Evolutionary conservation across 768 basidiomycete species (phyloP).

Genomic region (Crucibulum laeve): DNA sequence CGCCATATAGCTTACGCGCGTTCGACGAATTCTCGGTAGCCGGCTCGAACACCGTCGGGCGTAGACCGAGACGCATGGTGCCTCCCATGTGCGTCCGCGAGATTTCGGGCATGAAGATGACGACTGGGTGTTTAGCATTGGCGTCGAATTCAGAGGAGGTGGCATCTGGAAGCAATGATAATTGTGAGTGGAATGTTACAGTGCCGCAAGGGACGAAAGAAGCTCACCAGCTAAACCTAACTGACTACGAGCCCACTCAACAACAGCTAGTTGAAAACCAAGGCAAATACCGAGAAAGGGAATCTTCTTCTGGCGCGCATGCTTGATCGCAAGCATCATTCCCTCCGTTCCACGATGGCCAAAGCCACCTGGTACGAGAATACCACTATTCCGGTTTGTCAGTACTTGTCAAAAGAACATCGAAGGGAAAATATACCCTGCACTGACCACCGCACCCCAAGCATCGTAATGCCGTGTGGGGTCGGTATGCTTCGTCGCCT

Average conservation of each 20-base stretch:
- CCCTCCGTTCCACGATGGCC: constrained; percentile 92
- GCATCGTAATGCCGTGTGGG: constrained; percentile 94
- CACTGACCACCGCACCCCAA: constrained; percentile 88
- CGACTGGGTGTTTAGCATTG: constrained; percentile 59
- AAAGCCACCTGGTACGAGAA: constrained; percentile 97
- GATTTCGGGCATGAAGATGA: constrained; percentile 99
- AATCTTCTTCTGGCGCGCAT: constrained; percentile 90
- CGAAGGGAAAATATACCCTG: constrained; percentile 51
- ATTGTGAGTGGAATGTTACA: constrained; percentile 3
- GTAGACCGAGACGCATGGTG: constrained; percentile 98
- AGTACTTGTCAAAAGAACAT: constrained; percentile 6
- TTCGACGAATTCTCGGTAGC: constrained; percentile 69
- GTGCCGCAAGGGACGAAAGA: background rate
- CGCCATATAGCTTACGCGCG: constrained; percentile 78
- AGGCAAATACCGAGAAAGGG: constrained; percentile 97
- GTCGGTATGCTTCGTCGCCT: constrained; percentile 68
- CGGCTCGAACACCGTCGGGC: constrained; percentile 88
- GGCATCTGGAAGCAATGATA: constrained; percentile 51
- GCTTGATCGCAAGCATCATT: constrained; percentile 97
- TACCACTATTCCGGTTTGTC: constrained; percentile 56
- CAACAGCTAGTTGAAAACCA: constrained; percentile 94
- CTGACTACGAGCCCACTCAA: constrained; percentile 91
- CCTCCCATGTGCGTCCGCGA: constrained; percentile 98
- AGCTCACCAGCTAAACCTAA: constrained; percentile 60
- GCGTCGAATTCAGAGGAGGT: constrained; percentile 80